Percentiles rank a stretch among this genome's conserved stretches.
phyloP scores from a whole-genome alignment of 208 protist species.

The Crithidia brevicula region DNA sequence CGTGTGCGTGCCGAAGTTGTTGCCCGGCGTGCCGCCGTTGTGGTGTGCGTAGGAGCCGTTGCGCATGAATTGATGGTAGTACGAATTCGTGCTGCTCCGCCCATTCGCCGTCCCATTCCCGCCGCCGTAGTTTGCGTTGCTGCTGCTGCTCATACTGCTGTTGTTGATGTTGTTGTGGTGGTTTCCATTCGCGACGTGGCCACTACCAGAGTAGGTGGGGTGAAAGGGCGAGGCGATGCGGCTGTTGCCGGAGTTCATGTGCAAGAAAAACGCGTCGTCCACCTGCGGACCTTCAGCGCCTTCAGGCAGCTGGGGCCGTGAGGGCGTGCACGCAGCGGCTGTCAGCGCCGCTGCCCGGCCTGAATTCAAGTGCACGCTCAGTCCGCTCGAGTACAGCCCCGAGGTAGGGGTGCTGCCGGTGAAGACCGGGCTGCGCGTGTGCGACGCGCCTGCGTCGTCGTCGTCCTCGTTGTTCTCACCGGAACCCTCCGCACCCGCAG shows the following conservation, averaged over 20 bases:
- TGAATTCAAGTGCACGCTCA: slow-evolving; percentile 36
- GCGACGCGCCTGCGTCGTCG: slow-evolving; percentile 17
- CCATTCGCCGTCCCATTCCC: slow-evolving; percentile 2
- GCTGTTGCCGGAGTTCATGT: slow-evolving; percentile 40
- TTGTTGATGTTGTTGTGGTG: neutral
- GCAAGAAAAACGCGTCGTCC: slow-evolving; percentile 34
- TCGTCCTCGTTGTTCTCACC: neutral
- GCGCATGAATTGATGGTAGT: slow-evolving; percentile 33
- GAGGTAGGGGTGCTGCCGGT: slow-evolving; percentile 37
- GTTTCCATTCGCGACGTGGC: slow-evolving; percentile 3
- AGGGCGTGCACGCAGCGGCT: slow-evolving; percentile 38
- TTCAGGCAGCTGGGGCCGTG: slow-evolving; percentile 30
- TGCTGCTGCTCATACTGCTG: slow-evolving; percentile 6
- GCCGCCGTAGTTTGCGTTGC: neutral
- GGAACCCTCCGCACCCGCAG: neutral
- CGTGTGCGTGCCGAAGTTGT: slow-evolving; percentile 7
- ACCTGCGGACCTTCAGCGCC: slow-evolving; percentile 33
- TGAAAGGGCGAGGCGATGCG: slow-evolving; percentile 33
- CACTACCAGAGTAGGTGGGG: slow-evolving; percentile 18
- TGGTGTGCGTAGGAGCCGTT: slow-evolving; percentile 24
- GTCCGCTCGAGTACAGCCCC: slow-evolving; percentile 24
- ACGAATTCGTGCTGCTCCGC: slow-evolving; percentile 15
- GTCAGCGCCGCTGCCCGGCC: slow-evolving; percentile 24
- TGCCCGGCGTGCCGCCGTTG: slow-evolving; percentile 24
- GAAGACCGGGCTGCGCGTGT: slow-evolving; percentile 41